Evolutionary conservation across 257 asterid genomes (phyloP), one percentile per base, ranked within the genome.

Genomic region (Cinchona pubescens): DNA sequence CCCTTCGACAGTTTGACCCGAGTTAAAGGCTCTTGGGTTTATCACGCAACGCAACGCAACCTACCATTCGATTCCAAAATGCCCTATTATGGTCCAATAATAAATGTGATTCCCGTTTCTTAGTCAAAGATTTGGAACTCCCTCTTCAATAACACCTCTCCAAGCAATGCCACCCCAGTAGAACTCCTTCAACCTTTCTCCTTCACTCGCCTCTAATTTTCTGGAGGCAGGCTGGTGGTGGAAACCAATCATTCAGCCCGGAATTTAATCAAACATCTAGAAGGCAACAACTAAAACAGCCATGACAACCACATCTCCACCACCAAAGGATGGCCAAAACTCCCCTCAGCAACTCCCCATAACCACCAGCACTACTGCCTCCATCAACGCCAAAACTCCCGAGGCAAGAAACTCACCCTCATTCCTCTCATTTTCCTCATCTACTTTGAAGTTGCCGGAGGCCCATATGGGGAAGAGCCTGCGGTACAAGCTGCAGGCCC

Each of bases 391-490:
- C 5, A 15, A 70, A 37, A n/a, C 38, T 25, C 16, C 76, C n/a
- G n/a, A n/a, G n/a, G n/a, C 48, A 86, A 84, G n/a, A 90, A 91
- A 72, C 91, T 92, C 4, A 86, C 94, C 64, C 90, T 92, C 48
- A 63, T 92, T 82, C 98, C 97, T 25, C 87, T 92, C 67, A 84
- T 92, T 82, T 90, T 88, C 87, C 94, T 91, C 77, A 88, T 92
- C 79, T 92, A 90, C 78, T 92, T 90, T 75, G 96, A 91, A 75
- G 98, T 91, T 65, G 94, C 96, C 53, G 97, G 97, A 18, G 97
- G 97, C 2, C 97, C 97, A 2, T 90, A 89, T 71, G 96, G 97
- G 19, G 98, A 92, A 67, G 98, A 92, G 83, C 97, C 98, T 9
- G 90, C 96, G 10, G 96, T 90, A 21, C 48, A 89, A 78, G 96